Percentiles rank a stretch among this genome's conserved stretches.
Conservation (phyloP, 768 basidiomycete species). For the Calocera cornea region DNA sequence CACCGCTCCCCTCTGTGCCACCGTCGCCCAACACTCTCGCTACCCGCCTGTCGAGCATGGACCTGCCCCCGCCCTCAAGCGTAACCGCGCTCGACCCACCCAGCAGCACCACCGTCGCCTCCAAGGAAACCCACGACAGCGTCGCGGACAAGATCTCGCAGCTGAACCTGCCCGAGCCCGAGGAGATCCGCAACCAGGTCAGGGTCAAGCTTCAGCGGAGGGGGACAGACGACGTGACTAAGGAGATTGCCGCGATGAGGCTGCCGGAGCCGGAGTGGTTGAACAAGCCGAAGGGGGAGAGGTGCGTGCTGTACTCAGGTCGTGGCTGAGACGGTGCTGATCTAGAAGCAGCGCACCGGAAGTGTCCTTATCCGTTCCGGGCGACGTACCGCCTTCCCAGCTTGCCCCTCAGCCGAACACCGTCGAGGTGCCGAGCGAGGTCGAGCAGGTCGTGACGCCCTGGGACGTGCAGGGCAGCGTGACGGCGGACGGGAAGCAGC, state of each 20-base stretch:
- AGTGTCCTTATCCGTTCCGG: neutral
- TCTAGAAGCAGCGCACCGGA: neutral
- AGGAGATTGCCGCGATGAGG: neutral
- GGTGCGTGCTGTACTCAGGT: neutral
- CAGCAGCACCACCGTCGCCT: neutral
- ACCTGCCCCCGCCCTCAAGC: conserved; percentile 4
- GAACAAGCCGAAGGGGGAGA: neutral
- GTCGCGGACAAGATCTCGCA: neutral
- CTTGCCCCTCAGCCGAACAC: neutral
- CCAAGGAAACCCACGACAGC: neutral
- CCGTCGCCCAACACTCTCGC: conserved; percentile 3
- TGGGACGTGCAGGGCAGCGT: conserved; percentile 96
- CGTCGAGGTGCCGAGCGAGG: neutral
- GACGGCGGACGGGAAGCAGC: conserved; percentile 74
- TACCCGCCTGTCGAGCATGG: neutral
- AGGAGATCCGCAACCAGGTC: neutral
- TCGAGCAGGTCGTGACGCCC: conserved; percentile 78
- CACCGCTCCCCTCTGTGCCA: neutral
- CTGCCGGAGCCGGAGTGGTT: neutral
- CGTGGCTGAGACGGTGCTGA: neutral
- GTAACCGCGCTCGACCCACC: neutral
- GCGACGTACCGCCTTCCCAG: neutral
- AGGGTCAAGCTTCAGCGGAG: neutral
- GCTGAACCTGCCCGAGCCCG: neutral
- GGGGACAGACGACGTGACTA: neutral